Evolutionary conservation across 1,284 basidiomycete species (phyloP).

Genomic region (Sporisorium iseilematis-ciliati): DNA sequence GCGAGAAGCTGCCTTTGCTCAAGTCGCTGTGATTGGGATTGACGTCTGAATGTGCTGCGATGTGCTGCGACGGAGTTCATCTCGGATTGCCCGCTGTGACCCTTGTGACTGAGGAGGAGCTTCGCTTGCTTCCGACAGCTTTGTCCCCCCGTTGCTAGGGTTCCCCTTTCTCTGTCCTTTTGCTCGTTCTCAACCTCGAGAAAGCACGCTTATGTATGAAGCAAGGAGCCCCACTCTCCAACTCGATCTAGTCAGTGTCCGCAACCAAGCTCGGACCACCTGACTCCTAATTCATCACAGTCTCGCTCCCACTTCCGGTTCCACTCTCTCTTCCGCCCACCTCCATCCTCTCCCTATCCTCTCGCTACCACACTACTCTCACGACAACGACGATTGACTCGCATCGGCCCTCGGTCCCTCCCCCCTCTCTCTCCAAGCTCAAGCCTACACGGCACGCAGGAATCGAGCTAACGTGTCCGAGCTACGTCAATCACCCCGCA

Average conservation of each 20-base stretch:
- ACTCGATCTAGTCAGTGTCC: conserved; percentile 2
- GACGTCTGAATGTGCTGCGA: background rate
- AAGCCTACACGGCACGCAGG: background rate
- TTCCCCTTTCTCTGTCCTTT: background rate
- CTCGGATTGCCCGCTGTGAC: background rate
- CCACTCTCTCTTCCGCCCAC: background rate
- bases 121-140: background rate
- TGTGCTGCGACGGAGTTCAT: conserved; percentile 2
- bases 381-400: background rate
- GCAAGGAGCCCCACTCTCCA: conserved; percentile 24
- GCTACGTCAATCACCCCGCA: background rate
- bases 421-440: conserved; percentile 1
- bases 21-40: background rate
- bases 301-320: background rate
- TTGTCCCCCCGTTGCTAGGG: background rate
- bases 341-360: background rate
- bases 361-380: background rate
- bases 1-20: background rate
- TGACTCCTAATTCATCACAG: conserved; percentile 1
- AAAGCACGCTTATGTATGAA: conserved; percentile 18
- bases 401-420: background rate
- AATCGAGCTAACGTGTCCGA: background rate
- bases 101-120: background rate
- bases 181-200: background rate
- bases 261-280: background rate